These are phyloP conservation scores for Hyphodiscus sp. DNA, from an alignment of 2,329 filamentous ascomycete species.

Conservation along the genomic window DNA sequence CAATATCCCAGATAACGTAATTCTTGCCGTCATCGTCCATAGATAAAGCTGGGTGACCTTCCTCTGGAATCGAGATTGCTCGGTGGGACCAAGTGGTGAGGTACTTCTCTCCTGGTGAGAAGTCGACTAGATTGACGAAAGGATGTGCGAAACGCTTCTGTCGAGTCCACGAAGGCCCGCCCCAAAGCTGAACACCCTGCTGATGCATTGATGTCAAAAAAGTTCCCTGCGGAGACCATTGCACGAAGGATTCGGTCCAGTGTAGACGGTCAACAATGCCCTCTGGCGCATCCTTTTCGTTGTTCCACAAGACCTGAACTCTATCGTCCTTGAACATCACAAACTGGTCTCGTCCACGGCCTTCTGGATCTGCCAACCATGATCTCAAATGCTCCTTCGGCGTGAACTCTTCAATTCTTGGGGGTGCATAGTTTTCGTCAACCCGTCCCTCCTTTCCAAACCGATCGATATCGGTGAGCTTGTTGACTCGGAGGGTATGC, in stretches of 20 bases:
- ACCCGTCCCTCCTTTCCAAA: slow-evolving; percentile 91
- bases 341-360: slow-evolving; percentile 87
- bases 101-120: slow-evolving; percentile 89
- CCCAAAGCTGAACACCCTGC: slow-evolving; percentile 97
- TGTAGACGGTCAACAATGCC: slow-evolving; percentile 83
- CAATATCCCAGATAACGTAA: slow-evolving; percentile 97
- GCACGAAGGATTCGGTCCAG: slow-evolving; percentile 97
- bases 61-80: slow-evolving; percentile 86
- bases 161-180: slow-evolving; percentile 79
- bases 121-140: slow-evolving; percentile 91
- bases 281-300: slow-evolving; percentile 86
- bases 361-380: slow-evolving; percentile 76
- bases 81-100: slow-evolving; percentile 94
- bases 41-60: slow-evolving; percentile 73
- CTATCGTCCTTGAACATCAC: slow-evolving; percentile 88
- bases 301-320: slow-evolving; percentile 97
- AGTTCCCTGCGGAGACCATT: slow-evolving; percentile 95
- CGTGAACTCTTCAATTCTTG: slow-evolving; percentile 74
- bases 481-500: slow-evolving; percentile 93
- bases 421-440: slow-evolving; percentile 81
- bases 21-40: slow-evolving; percentile 98
- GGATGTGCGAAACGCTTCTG: slow-evolving; percentile 93
- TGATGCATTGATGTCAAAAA: slow-evolving; percentile 92
- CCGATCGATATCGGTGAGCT: slow-evolving; percentile 94
- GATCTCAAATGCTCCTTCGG: slow-evolving; percentile 93